Evolutionary conservation across 345 rosid genomes (phyloP), one percentile per base, ranked within the genome.

Genomic region (Odontarrhena argentea): DNA sequence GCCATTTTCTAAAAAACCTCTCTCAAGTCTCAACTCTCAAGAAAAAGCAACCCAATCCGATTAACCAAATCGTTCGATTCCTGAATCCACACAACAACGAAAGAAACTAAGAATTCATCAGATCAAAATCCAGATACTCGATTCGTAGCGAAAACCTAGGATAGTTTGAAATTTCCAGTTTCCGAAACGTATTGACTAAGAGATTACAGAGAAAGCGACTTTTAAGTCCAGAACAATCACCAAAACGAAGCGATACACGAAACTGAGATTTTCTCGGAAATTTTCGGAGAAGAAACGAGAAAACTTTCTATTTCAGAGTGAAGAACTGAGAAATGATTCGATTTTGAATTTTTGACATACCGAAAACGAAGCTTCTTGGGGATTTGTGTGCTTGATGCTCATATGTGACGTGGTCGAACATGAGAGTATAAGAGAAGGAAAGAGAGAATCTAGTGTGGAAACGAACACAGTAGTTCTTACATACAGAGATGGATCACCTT

Each of bases 1-100:
- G 90, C 87, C 90, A 83, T 83, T 9, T 18, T 26, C 9, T 2
- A 55, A 41, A 28, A 28, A 3, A 48, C 41, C 40, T 40, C 64
- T 35, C 48, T 35, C 53, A 58, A 30, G 36, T 42, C 58, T 35
- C 46, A 8, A 25, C 6, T 32, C 7, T 32, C 36, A 5, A 22
- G 13, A 18, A 48, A 47, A 5, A 22, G 13, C 12, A 48, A 47
- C 47, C n/a, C 41, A 72, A 55, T 58, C 65, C 42, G 6, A 57
- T 10, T 28, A 55, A 48, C 55, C 15, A 44, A 45, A 59, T 60
- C 66, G 32, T 52, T 25, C 14, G 60, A 69, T 1, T 52, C 66
- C 70, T 70, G 9, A 37, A 26, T 7, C 71, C 44, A 65, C 53
- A 76, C 1, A 57, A 25, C 18, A 64, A 56, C 34, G 7, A 42